Conservation (phyloP, 768 basidiomycete species). For the Pleurotus salmoneostramineus region DNA sequence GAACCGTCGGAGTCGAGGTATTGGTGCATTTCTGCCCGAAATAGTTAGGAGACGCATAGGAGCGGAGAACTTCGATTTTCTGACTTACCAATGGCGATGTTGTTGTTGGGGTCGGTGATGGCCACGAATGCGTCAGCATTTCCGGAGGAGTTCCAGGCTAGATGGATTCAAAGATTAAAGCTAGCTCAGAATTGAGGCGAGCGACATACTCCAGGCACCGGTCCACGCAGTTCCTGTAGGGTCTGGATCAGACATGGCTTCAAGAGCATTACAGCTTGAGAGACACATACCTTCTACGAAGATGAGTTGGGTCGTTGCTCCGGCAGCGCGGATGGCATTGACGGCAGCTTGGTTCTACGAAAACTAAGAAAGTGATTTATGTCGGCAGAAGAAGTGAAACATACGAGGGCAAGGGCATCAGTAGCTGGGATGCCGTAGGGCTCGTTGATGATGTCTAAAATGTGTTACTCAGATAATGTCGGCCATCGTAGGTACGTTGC, state of each 20-base stretch:
- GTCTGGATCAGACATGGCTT: not conserved
- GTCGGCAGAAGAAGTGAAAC: conserved; percentile 5
- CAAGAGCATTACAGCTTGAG: not conserved
- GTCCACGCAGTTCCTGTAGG: conserved; percentile 35
- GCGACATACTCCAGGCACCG: conserved; percentile 50
- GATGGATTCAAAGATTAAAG: conserved; percentile 2
- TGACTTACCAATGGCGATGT: conserved; percentile 48
- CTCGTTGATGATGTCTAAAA: conserved; percentile 57
- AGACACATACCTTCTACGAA: conserved; percentile 34
- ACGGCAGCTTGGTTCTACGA: conserved; percentile 60
- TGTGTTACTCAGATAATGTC: not conserved
- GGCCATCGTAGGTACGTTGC: not conserved
- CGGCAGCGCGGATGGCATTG: conserved; percentile 58
- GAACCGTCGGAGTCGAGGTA: conserved; percentile 67
- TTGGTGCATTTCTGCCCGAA: conserved; percentile 55
- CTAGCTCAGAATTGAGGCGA: too few species aligned
- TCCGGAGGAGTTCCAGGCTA: conserved; percentile 56
- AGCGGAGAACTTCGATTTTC: not conserved
- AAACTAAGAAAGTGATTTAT: not conserved
- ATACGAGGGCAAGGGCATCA: conserved; percentile 46
- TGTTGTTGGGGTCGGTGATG: conserved; percentile 58
- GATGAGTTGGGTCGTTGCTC: conserved; percentile 57
- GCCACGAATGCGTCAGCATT: conserved; percentile 48
- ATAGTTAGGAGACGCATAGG: not conserved
- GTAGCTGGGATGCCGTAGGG: conserved; percentile 54